Percentiles rank a stretch among this genome's conserved stretches.
These are phyloP conservation scores for Amylocarpus encephaloides DNA, from an alignment of 2,329 filamentous ascomycete genomes.

Conservation along the genomic window DNA sequence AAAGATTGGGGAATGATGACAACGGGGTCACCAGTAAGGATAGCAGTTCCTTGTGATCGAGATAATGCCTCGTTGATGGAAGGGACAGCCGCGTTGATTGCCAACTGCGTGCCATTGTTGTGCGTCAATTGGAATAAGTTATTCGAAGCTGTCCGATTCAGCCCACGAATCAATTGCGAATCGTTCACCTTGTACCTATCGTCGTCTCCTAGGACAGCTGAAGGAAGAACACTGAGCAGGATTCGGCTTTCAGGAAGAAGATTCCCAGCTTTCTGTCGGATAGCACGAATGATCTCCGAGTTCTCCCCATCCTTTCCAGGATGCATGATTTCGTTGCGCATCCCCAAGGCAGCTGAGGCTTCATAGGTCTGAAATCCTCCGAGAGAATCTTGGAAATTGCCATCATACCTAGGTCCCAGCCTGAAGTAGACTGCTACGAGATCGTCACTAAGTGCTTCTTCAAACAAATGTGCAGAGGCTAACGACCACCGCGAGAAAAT, in stretches of 20 bases:
- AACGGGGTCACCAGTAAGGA: slow-evolving; percentile 77
- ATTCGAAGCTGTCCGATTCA: slow-evolving; percentile 66
- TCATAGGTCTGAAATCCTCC: slow-evolving; percentile 95
- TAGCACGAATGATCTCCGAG: slow-evolving; percentile 86
- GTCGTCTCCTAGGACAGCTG: slow-evolving; percentile 73
- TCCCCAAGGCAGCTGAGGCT: slow-evolving; percentile 81
- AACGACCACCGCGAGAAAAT: slow-evolving; percentile 81
- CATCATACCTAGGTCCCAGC: slow-evolving; percentile 83
- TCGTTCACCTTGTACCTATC: slow-evolving; percentile 66
- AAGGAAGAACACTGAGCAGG: slow-evolving; percentile 75
- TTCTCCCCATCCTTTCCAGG: slow-evolving; percentile 75
- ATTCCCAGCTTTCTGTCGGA: slow-evolving; percentile 74
- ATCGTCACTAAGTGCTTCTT: slow-evolving; percentile 84
- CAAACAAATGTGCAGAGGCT: slow-evolving; percentile 82
- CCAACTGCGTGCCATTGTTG: slow-evolving; percentile 69
- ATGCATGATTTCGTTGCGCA: slow-evolving; percentile 86
- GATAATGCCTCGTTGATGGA: slow-evolving; percentile 85
- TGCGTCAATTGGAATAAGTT: slow-evolving; percentile 64
- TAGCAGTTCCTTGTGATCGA: slow-evolving; percentile 70
- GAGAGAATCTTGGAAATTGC: slow-evolving; percentile 94
- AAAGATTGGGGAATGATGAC: slow-evolving; percentile 75
- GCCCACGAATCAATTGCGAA: slow-evolving; percentile 65
- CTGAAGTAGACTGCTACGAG: slow-evolving; percentile 85
- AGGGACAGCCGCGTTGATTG: slow-evolving; percentile 82
- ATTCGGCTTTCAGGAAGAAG: slow-evolving; percentile 78